Conservation (phyloP, 495 filamentous ascomycete genomes). For the Hyaloscypha hepaticicola region DNA sequence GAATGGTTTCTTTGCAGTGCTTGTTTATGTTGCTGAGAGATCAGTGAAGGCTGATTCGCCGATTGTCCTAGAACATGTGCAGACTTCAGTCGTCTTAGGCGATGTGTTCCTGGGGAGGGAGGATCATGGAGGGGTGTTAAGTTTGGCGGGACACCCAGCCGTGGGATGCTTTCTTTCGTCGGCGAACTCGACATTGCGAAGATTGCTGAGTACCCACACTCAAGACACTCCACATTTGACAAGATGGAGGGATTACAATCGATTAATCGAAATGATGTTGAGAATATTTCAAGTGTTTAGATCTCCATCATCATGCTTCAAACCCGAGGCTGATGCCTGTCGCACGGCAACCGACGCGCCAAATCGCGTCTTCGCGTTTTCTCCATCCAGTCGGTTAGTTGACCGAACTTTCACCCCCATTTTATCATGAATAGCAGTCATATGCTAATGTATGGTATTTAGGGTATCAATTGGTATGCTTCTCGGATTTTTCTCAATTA, state of each 20-base stretch:
- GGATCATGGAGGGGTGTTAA: conserved; percentile 35
- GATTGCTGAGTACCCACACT: background rate
- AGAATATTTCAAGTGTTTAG: background rate
- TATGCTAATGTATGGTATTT: background rate
- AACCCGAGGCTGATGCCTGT: conserved; percentile 2
- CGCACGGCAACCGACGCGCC: background rate
- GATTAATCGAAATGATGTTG: background rate
- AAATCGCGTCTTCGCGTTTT: background rate
- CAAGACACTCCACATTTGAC: background rate
- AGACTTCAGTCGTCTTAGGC: conserved; percentile 56
- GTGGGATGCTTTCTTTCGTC: conserved; percentile 26
- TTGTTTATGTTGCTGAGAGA: conserved; percentile 37
- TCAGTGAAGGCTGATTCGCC: conserved; percentile 28
- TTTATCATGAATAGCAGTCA: background rate
- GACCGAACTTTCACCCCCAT: background rate
- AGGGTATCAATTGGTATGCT: background rate
- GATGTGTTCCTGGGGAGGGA: conserved; percentile 46
- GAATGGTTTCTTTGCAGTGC: conserved; percentile 29
- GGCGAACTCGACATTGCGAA: conserved; percentile 26
- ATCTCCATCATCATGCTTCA: background rate
- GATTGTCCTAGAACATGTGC: conserved; percentile 52
- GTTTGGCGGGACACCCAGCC: conserved; percentile 30
- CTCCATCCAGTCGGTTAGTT: background rate
- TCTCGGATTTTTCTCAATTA: background rate
- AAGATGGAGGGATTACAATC: background rate